Base-by-base conservation (phyloP, 345 rosid genomes). In the Cardamine chenopodiifolia region DNA sequence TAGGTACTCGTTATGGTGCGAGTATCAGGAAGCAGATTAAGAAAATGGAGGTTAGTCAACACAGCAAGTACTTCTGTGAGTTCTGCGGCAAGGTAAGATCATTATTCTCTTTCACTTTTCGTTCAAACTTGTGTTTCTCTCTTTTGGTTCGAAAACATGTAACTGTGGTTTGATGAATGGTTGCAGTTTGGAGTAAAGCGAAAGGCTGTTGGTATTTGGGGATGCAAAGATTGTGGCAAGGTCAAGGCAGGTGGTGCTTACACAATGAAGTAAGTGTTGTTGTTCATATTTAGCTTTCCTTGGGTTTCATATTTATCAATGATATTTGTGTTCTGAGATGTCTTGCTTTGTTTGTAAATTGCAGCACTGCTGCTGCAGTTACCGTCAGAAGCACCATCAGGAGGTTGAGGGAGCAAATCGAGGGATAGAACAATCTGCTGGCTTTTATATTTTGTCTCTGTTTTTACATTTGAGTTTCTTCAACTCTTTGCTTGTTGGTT, bases 181-280 rank as follows among this genome's bases (percentile, higher is more conserved):
- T 34, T 70, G 19, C 26, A 91, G 95, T 91, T 83, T 50, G 98
- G 96, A 0, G 97, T 94, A 59, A 91, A 94, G 86, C 88, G 98
- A 60, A 90, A 91, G 80, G 98, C 90, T 53, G 98, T 91, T 4
- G 98, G 98, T 13, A 88, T 94, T 7, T 94, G 98, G 98, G 90
- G 93, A 11, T 94, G 98, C 92, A 94, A 92, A 78, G 97, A 92
- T 53, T 94, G 97, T 22, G 97, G 98, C 31, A 91, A 92, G 82
- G 93, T 94, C 56, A 94, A 90, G 79, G 97, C 97, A 0, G 97
- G 98, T 28, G 98, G 98, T 44, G 97, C 98, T 22, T 93, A 93
- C 84, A 93, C 98, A 18, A 74, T 93, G 88, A 93, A 93, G 97
- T 93, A 80, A 83, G 72, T 82, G 6, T 18, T 34, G 0, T 2